Evolutionary conservation across 1,139 yeast species (phyloP).

Genomic region (Entelexis paramagnoliae): DNA sequence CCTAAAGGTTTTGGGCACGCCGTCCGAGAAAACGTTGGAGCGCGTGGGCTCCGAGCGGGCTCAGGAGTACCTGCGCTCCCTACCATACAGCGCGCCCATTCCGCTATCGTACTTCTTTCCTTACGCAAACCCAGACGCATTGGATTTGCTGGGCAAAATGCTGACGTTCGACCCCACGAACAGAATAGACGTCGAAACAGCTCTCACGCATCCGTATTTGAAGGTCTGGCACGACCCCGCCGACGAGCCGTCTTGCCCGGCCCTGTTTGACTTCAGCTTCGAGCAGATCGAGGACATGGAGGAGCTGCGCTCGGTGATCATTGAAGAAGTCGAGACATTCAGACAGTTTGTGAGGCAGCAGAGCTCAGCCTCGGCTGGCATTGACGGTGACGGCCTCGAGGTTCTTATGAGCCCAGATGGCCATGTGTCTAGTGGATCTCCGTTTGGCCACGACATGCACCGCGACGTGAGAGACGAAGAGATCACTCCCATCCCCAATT

Average conservation of each 20-base stretch:
- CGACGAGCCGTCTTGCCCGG: constrained; percentile 81
- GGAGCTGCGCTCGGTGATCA: constrained; percentile 62
- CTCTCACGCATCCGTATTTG: constrained; percentile 79
- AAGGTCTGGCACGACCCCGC: constrained; percentile 93
- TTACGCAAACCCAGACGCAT: constrained; percentile 73
- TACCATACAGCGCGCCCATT: constrained; percentile 73
- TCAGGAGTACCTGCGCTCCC: constrained; percentile 78
- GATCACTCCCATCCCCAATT: constrained; percentile 14
- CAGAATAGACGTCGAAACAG: constrained; percentile 81
- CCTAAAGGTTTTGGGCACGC: constrained; percentile 77
- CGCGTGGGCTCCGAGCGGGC: constrained; percentile 85
- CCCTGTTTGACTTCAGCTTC: constrained; percentile 78
- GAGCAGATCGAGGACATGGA: constrained; percentile 78
- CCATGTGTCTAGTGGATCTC: background rate
- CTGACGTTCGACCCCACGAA: constrained; percentile 77
- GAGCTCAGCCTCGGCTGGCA: constrained; percentile 27
- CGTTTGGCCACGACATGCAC: background rate
- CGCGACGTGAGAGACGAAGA: constrained; percentile 12
- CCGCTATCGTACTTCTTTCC: constrained; percentile 71
- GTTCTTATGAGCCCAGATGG: constrained; percentile 1
- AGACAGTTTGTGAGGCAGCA: constrained; percentile 66
- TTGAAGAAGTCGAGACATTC: constrained; percentile 71
- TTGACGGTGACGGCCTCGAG: background rate
- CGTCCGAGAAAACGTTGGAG: constrained; percentile 68
- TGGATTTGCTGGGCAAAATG: constrained; percentile 74